These are phyloP conservation scores for Magnolia officinalis DNA, from an alignment of 164 flowering plant genomes.

Conservation along the genomic window DNA sequence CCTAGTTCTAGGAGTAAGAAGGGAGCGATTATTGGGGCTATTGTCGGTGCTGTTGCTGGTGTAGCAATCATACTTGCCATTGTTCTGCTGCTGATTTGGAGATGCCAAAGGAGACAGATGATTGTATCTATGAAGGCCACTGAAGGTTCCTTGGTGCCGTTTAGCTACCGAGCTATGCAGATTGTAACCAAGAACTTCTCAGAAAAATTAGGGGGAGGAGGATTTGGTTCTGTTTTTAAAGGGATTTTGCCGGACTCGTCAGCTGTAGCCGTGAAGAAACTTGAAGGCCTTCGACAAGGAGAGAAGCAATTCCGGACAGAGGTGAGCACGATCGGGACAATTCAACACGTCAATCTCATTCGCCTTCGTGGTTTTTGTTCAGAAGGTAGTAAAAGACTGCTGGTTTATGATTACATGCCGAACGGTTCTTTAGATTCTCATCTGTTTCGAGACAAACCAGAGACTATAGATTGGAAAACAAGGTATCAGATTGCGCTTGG, in stretches of 20 bases:
- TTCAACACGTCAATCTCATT: conserved; percentile 58
- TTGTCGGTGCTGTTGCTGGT: conserved; percentile 22
- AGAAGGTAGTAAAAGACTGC: conserved; percentile 34
- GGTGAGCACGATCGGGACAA: conserved; percentile 64
- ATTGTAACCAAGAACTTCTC: conserved; percentile 50
- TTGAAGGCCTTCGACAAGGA: conserved; percentile 45
- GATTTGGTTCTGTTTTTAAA: conserved; percentile 51
- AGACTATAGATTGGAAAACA: conserved; percentile 26
- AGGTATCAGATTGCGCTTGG: conserved; percentile 36
- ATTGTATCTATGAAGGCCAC: conserved; percentile 13
- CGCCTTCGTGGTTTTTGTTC: conserved; percentile 56
- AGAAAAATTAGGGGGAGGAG: conserved; percentile 51
- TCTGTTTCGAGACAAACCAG: conserved; percentile 24
- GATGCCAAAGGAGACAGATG: conserved; percentile 13
- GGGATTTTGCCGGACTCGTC: conserved; percentile 40
- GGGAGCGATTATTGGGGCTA: conserved; percentile 10
- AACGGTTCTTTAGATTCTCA: conserved; percentile 40
- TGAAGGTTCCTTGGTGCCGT: conserved; percentile 37
- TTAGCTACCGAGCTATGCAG: conserved; percentile 36
- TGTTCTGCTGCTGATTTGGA: conserved; percentile 14
- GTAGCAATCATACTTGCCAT: conserved; percentile 13
- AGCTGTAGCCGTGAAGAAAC: conserved; percentile 45
- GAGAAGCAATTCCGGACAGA: conserved; percentile 60
- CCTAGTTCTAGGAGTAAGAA: conserved; percentile 4
- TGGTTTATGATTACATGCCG: conserved; percentile 61